Percentiles rank a stretch among this genome's conserved stretches.
Conservation (phyloP, 306 rosid genomes). For the Senna siamea region DNA sequence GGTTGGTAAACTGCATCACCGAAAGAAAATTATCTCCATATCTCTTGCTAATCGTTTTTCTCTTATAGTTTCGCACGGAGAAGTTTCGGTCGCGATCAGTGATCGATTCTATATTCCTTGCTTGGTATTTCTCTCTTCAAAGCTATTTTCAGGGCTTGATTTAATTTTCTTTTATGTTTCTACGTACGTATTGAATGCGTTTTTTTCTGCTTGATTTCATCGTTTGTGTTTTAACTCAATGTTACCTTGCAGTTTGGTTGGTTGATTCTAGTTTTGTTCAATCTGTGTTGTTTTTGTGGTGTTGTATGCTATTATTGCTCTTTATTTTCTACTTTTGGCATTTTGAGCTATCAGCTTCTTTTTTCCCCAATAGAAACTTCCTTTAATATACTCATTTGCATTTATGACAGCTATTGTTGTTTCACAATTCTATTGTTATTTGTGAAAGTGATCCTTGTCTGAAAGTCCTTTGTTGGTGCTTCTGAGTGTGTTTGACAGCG, state of each 20-base stretch:
- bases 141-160: not conserved
- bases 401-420: not conserved
- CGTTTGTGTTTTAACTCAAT: not conserved
- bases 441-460: not conserved
- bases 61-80: not conserved
- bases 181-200: not conserved
- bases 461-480: not conserved
- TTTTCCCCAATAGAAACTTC: not conserved
- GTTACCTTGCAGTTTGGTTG: not conserved
- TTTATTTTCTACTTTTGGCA: no score
- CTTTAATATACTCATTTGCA: not conserved
- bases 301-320: no score
- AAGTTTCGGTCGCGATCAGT: not conserved
- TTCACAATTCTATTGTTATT: not conserved
- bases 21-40: no score
- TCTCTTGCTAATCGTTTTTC: no score
- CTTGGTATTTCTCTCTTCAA: not conserved
- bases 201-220: not conserved
- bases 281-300: not conserved
- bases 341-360: no score
- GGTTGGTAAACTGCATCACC: no score
- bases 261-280: not conserved
- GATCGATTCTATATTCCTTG: not conserved
- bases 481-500: not conserved
- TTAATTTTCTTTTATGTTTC: not conserved